phyloP scores from a whole-genome alignment of 176 grass and related monocot genomes.

The Eleusine indica region DNA sequence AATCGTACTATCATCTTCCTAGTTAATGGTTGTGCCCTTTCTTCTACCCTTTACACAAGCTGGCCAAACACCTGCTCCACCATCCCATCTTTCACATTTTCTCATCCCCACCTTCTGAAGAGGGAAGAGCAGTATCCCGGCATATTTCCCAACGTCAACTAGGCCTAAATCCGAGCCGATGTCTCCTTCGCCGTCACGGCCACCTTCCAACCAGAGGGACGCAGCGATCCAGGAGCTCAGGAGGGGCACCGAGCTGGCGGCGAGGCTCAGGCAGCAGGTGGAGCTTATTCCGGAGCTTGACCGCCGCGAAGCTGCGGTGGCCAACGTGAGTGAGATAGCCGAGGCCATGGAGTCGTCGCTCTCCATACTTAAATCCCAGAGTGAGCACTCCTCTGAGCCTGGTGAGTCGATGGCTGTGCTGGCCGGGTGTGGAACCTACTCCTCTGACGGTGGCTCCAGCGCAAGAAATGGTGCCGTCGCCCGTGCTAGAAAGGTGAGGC shows the following conservation, averaged over 20 bases:
- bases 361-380: conserved; percentile 42
- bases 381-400: neutral
- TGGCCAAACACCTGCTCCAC: neutral
- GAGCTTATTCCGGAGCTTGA: conserved; percentile 40
- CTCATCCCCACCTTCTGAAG: neutral
- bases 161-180: conserved; percentile 16
- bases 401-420: neutral
- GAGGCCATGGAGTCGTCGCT: conserved; percentile 37
- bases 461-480: neutral
- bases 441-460: neutral
- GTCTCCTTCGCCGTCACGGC: neutral
- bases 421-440: neutral
- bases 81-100: conserved; percentile 8
- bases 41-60: neutral
- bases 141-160: neutral
- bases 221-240: conserved; percentile 44
- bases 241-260: conserved; percentile 31
- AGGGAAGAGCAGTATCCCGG: neutral
- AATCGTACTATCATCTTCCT: neutral
- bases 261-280: conserved; percentile 33
- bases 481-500: conserved; percentile 27
- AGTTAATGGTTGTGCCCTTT: neutral
- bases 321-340: conserved; percentile 31
- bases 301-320: conserved; percentile 27
- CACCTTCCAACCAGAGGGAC: conserved; percentile 20